phyloP scores from a whole-genome alignment of 768 basidiomycete species.

The Kondoa subrosea region DNA sequence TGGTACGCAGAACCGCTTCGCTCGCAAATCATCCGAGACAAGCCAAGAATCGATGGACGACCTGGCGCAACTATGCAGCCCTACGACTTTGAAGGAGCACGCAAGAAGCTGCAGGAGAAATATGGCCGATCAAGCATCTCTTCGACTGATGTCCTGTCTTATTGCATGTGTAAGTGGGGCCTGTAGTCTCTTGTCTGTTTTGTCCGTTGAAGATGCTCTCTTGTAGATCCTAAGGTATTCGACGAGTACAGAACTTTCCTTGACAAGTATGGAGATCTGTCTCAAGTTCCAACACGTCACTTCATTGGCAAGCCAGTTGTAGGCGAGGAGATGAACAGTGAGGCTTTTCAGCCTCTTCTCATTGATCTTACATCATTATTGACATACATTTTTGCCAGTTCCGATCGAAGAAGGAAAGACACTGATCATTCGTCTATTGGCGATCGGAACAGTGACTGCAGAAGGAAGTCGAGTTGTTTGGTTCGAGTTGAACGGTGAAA shows the following conservation, averaged over 20 bases:
- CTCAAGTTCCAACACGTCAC: slow-evolving; percentile 87
- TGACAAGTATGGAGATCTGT: slow-evolving; percentile 55
- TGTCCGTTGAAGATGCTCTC: too few relatives aligned
- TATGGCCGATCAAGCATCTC: slow-evolving; percentile 80
- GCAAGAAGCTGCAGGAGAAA: slow-evolving; percentile 56
- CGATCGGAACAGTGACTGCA: slow-evolving; percentile 80
- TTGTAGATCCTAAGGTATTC: slow-evolving; percentile 56
- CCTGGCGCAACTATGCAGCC: slow-evolving; percentile 78
- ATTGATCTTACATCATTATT: background rate
- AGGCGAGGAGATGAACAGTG: slow-evolving; percentile 61
- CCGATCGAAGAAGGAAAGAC: slow-evolving; percentile 73
- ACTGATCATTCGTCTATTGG: slow-evolving; percentile 87
- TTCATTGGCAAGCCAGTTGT: slow-evolving; percentile 83
- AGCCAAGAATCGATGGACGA: slow-evolving; percentile 79
- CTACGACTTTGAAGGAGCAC: slow-evolving; percentile 89
- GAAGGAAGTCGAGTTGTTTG: slow-evolving; percentile 89
- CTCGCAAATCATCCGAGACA: slow-evolving; percentile 75
- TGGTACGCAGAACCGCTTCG: slow-evolving; percentile 98
- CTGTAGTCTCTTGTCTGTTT: too few relatives aligned
- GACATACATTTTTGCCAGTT: slow-evolving; percentile 9
- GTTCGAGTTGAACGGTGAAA: slow-evolving; percentile 60
- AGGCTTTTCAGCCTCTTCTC: background rate
- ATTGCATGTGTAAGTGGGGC: slow-evolving; percentile 68
- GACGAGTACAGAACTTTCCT: slow-evolving; percentile 81
- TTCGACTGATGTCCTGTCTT: slow-evolving; percentile 79